Evolutionary conservation across 129 eudicot genomes (phyloP).

Genomic region (Escallonia rubra): DNA sequence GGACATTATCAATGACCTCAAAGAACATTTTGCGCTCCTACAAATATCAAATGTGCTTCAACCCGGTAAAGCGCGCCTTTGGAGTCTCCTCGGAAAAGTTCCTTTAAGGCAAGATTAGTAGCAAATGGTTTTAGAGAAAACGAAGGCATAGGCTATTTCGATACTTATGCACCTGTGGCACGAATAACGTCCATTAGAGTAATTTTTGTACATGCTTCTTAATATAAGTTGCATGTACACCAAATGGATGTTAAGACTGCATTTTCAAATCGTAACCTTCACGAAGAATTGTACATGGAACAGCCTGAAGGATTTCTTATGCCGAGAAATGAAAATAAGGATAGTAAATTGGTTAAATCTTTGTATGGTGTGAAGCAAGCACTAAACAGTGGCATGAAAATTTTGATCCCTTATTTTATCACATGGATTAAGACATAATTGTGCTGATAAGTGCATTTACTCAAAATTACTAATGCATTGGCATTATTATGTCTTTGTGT

Average conservation of each 20-base stretch:
- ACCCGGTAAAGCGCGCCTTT: too few relatives aligned
- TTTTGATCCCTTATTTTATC: background rate
- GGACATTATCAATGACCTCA: too few relatives aligned
- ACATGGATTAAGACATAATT: too few relatives aligned
- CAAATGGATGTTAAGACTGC: background rate
- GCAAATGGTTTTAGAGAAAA: background rate
- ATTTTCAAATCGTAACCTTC: background rate
- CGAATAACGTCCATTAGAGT: background rate
- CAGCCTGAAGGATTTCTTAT: conserved; percentile 13
- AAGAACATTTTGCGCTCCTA: too few relatives aligned
- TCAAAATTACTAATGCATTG: too few relatives aligned
- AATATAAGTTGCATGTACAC: background rate
- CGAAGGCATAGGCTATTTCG: background rate
- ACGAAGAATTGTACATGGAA: conserved; percentile 1
- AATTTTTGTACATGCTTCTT: background rate
- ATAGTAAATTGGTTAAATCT: background rate
- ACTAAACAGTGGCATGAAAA: conserved; percentile 13
- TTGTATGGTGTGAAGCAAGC: conserved; percentile 10
- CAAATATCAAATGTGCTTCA: too few relatives aligned
- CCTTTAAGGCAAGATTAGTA: background rate
- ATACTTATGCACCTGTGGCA: background rate
- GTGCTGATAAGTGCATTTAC: too few relatives aligned
- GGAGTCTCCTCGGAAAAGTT: too few relatives aligned
- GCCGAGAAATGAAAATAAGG: background rate
- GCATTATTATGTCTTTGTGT: too few relatives aligned